These are phyloP conservation scores for Salinomyces thailandicus DNA, from an alignment of 2,329 filamentous ascomycete genomes.

Conservation along the genomic window DNA sequence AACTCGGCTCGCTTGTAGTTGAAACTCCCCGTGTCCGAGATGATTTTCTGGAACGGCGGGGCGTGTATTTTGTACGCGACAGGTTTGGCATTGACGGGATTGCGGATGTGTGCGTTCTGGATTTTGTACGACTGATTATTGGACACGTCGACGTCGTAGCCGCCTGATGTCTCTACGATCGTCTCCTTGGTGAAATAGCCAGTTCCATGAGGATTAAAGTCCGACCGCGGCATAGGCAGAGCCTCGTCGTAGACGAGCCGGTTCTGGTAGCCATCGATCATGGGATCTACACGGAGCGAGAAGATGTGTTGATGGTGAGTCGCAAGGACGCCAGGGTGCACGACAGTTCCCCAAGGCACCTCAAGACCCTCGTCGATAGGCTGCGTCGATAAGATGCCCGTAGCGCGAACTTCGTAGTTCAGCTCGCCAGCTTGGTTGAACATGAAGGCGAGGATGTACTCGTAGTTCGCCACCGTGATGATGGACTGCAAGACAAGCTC, in stretches of 20 bases:
- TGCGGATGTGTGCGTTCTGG: conserved; percentile 34
- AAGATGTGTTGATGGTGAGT: conserved; percentile 70
- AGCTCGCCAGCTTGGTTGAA: conserved; percentile 62
- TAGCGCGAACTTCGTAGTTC: conserved; percentile 57
- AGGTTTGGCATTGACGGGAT: conserved; percentile 39
- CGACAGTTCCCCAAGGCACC: conserved; percentile 57
- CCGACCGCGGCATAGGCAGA: conserved; percentile 46
- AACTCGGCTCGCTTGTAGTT: conserved; percentile 50
- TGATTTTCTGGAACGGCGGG: conserved; percentile 41
- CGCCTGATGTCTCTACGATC: conserved; percentile 37
- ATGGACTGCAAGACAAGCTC: conserved; percentile 58
- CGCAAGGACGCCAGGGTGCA: conserved; percentile 59
- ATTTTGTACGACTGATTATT: conserved; percentile 41
- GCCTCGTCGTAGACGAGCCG: conserved; percentile 43
- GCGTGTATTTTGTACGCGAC: conserved; percentile 37
- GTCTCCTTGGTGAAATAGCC: conserved; percentile 40
- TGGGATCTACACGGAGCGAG: conserved; percentile 39
- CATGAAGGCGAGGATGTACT: conserved; percentile 61
- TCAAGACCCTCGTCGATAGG: conserved; percentile 55
- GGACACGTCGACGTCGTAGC: conserved; percentile 39
- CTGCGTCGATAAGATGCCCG: conserved; percentile 54
- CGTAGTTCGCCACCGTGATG: conserved; percentile 60
- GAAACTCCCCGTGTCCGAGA: conserved; percentile 43
- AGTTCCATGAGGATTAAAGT: conserved; percentile 46
- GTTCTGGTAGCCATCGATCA: conserved; percentile 37